These are phyloP conservation scores for Syzygium aqueum DNA, from an alignment of 345 rosid genomes.

Conservation along the genomic window DNA sequence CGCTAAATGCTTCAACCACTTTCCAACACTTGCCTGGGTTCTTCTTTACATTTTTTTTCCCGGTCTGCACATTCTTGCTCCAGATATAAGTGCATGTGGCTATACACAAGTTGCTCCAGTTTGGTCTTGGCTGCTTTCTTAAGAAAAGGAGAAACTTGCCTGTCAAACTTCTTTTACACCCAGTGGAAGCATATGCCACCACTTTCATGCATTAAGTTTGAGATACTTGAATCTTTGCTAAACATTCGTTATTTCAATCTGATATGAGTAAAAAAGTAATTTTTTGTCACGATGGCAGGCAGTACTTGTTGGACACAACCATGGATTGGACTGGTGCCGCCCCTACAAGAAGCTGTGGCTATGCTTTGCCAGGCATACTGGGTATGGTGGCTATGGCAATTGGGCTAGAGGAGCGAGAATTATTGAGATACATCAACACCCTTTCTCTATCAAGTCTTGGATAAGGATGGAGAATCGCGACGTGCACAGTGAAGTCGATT, in stretches of 20 bases:
- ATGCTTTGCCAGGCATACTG: too few species aligned
- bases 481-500: conserved; percentile 47
- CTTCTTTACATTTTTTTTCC: not conserved
- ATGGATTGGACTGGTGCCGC: conserved; percentile 96
- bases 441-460: conserved; percentile 70
- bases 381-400: conserved; percentile 79
- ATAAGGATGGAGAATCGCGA: conserved; percentile 80
- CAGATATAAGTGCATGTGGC: not conserved
- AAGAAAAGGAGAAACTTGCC: not conserved
- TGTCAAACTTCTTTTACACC: not conserved
- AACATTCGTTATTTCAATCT: not conserved
- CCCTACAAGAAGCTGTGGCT: conserved; percentile 70
- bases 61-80: not conserved
- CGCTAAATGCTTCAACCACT: not conserved
- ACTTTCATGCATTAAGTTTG: not conserved
- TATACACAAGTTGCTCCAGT: not conserved
- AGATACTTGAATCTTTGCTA: not conserved
- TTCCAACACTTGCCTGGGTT: not conserved
- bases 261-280: not conserved
- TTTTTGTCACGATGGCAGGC: conserved; percentile 35
- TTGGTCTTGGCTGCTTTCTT: not conserved
- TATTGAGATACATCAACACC: conserved; percentile 52
- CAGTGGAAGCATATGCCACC: not conserved
- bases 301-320: conserved; percentile 89
- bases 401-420: conserved; percentile 87